Conservation (phyloP, 2,329 filamentous ascomycete species). For the Xenosphaeropsis pyriputrescens region DNA sequence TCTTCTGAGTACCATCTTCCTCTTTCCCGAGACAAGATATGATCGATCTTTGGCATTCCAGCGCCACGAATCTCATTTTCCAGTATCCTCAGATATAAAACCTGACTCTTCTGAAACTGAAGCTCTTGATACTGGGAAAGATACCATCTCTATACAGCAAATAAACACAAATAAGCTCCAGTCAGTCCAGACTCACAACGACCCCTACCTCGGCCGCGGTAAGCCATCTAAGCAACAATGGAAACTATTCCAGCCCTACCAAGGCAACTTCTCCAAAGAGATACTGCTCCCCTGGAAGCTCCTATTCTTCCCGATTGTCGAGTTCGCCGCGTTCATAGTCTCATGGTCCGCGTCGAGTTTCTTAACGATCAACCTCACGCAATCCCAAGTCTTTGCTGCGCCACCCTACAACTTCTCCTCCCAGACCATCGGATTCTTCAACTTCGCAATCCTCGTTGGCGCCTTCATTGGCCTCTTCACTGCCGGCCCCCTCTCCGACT, state of each 20-base stretch:
- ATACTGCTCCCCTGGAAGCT: slow-evolving; percentile 49
- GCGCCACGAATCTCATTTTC: slow-evolving; percentile 2
- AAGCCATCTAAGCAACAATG: slow-evolving; percentile 39
- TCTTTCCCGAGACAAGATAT: slow-evolving; percentile 50
- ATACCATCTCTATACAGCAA: slow-evolving; percentile 5
- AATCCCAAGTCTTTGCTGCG: slow-evolving; percentile 21
- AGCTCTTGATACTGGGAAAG: slow-evolving; percentile 10
- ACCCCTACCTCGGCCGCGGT: slow-evolving; percentile 40
- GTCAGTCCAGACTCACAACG: slow-evolving; percentile 25
- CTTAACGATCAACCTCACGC: slow-evolving; percentile 42
- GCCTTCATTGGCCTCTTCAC: slow-evolving; percentile 3
- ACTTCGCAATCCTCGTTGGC: slow-evolving; percentile 25
- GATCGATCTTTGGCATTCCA: slow-evolving; percentile 21
- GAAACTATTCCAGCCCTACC: slow-evolving; percentile 31
- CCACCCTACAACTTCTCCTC: slow-evolving; percentile 19
- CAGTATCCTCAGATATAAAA: slow-evolving; percentile 5
- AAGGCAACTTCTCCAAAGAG: slow-evolving; percentile 32
- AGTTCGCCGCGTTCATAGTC: slow-evolving; percentile 45
- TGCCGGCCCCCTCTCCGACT: slow-evolving; percentile 3
- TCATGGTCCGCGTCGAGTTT: slow-evolving; percentile 43
- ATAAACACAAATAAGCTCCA: slow-evolving; percentile 8
- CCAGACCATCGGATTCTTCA: slow-evolving; percentile 31
- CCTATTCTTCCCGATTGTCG: slow-evolving; percentile 45
- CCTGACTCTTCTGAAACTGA: slow-evolving; percentile 7
- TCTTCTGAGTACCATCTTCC: slow-evolving; percentile 35